Base-by-base conservation (phyloP, 2,329 filamentous ascomycete genomes). In the Sporothrix brasiliensis region DNA sequence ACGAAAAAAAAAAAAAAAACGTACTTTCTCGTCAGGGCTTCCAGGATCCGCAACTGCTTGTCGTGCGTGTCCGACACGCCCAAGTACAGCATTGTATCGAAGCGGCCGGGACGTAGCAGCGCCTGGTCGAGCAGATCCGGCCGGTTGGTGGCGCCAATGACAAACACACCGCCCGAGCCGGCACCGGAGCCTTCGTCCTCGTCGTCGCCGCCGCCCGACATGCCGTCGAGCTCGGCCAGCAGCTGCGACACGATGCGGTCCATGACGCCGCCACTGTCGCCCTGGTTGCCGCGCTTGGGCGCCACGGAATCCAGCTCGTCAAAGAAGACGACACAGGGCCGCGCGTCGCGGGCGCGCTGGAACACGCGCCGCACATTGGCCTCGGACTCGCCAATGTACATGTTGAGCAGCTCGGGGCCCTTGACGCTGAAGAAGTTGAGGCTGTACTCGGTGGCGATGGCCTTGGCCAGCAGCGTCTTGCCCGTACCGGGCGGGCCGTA, bases 11-110 rank as follows among this genome's bases (percentile, higher is more conserved):
- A 11, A 11, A 41, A 30, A 6, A 21, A 10, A 14, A 87, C 90
- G 76, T 85, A 94, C 92, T 98, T 99, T 77, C 95, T 87, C 1
- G 95, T 98, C 77, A 99, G 82, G 1, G 95, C 95, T 79, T 98
- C 93, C 77, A 99, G 82, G 74, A 99, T 98, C 27, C 90, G 97
- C 73, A 92, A 87, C 81, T 99, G 95, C 83, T 98, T 98, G 21
- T 97, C 92, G 76, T 98, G 94, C 4, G 94, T 97, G 80, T 99
- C 95, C 9, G 93, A 96, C 10, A 99, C 93, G 49, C 95, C 95
- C 14, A 99, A 85, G 77, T 98, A 99, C 41, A 99, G 87, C 94
- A 98, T 97, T 84, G 98, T 98, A 79, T 99, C 95, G 79, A 99
- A 98, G 72, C 94, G 86, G 2, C 94, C 94, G 1, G 94, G 95